A percentile compares a stretch with the other conserved stretches of the same genome.
Evolutionary conservation across 257 asterid species (phyloP).

Genomic region (Ilex asprella): DNA sequence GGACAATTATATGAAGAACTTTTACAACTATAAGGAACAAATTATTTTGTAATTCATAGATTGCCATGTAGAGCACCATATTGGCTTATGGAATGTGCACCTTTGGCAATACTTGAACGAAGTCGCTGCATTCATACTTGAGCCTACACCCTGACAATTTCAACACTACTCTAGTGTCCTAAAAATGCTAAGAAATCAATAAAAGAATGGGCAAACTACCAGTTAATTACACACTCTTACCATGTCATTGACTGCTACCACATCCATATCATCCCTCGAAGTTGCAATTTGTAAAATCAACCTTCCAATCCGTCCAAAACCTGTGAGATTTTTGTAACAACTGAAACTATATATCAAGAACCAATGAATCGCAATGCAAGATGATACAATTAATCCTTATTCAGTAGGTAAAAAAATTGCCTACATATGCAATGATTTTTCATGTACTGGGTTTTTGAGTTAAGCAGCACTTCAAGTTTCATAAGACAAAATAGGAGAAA

Average conservation of each 20-base stretch:
- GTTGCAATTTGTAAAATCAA: conserved; percentile 82
- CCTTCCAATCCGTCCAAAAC: conserved; percentile 98
- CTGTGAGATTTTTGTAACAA: conserved; percentile 29
- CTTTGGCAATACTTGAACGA: no score
- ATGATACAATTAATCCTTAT: neutral
- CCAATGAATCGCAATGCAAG: no score
- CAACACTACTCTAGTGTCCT: neutral
- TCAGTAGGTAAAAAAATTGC: neutral
- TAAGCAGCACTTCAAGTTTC: neutral
- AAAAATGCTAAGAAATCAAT: conserved; percentile 5
- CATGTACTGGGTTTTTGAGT: neutral
- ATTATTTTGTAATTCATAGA: no score
- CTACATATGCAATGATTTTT: neutral
- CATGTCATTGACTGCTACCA: conserved; percentile 98
- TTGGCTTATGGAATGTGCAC: no score
- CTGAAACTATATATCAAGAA: neutral
- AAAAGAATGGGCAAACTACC: neutral
- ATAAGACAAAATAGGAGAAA: neutral
- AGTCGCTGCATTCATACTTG: no score
- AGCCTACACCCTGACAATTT: no score
- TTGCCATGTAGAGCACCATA: no score
- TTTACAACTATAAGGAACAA: no score
- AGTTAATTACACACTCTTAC: conserved; percentile 31
- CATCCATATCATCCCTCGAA: conserved; percentile 89
- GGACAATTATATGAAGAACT: no score